Evolutionary conservation across 495 filamentous ascomycete species (phyloP).

Genomic region (Talaromyces trachyspermus): DNA sequence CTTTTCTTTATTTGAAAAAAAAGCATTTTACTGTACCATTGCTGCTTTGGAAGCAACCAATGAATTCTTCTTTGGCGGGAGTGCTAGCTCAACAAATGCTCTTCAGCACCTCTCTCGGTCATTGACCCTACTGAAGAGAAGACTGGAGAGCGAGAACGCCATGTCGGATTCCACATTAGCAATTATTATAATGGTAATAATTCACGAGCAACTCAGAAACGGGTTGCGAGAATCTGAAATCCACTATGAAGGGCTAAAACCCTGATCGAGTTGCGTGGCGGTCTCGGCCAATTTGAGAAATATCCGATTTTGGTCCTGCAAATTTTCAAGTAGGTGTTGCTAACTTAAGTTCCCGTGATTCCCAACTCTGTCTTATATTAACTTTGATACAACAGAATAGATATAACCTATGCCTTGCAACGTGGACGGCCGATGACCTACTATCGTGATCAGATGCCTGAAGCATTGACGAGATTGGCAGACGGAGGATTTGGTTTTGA

Average conservation of each 20-base stretch:
- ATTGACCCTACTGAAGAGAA: constrained; percentile 11
- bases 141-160: constrained; percentile 14
- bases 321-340: constrained; percentile 19
- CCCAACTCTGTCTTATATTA: background rate
- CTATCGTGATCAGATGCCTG: constrained; percentile 17
- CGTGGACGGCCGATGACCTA: constrained; percentile 14
- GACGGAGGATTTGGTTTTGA: constrained; percentile 8
- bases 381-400: constrained; percentile 8
- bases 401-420: constrained; percentile 17
- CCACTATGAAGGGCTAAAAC: constrained; percentile 14
- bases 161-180: constrained; percentile 18
- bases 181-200: constrained; percentile 13
- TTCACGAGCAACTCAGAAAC: constrained; percentile 16
- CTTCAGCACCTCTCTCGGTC: constrained; percentile 19
- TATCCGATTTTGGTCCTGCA: constrained; percentile 13
- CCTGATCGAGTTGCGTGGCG: constrained; percentile 18
- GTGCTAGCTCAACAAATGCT: constrained; percentile 13
- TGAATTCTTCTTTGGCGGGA: constrained; percentile 11
- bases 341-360: background rate
- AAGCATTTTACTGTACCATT: constrained; percentile 17
- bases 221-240: constrained; percentile 11
- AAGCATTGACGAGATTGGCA: constrained; percentile 9
- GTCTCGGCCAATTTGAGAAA: constrained; percentile 14
- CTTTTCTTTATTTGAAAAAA: background rate
- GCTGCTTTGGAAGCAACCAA: constrained; percentile 18